Evolutionary conservation across 2,329 filamentous ascomycete genomes (phyloP), one percentile per base, ranked within the genome.

Genomic region (Xylaria polymorpha): DNA sequence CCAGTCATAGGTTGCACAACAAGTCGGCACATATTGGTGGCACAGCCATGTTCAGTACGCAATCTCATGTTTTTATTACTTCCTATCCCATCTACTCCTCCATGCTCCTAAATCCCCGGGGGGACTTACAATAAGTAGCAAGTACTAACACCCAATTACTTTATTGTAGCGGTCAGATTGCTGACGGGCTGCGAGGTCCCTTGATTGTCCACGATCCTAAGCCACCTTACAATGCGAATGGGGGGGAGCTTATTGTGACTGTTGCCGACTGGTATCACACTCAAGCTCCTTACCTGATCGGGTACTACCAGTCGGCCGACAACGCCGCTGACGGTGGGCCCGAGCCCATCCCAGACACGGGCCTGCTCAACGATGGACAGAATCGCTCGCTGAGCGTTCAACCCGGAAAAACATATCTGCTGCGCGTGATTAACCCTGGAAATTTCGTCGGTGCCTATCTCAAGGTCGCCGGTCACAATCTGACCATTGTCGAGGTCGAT

Each of bases 11-110:
- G 63, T 69, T 61, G n/a, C 15, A 18, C 32, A 48, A 25, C 61
- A 69, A 66, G 67, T 64, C 25, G 67, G 67, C 1, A 67, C 67
- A 51, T 69, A 63, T 25, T 69, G 67, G 67, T 69, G 67, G 67
- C 67, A 69, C 18, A 69, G 59, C 20, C 67, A 69, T 18, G 63
- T 66, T 25, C 59, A 56, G 51, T 56, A 39, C 10, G 51, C 10
- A 39, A 22, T 15, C n/a, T 10, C 15, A 8, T 56, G 12, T 14
- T 39, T 12, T 22, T 43, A n/a, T 37, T 39, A 20, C 10, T 1
- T 6, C 29, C 15, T 18, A 2, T 35, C 9, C 15, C 29, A n/a
- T 15, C n/a, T 10, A 35, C 50, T 20, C 50, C 20, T 29, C 2
- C 22, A 51, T 51, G 12, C 22, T 51, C 14, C 48, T 15, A 4